Base-by-base conservation (phyloP, 495 filamentous ascomycete species). In the Daldinia grandis region DNA sequence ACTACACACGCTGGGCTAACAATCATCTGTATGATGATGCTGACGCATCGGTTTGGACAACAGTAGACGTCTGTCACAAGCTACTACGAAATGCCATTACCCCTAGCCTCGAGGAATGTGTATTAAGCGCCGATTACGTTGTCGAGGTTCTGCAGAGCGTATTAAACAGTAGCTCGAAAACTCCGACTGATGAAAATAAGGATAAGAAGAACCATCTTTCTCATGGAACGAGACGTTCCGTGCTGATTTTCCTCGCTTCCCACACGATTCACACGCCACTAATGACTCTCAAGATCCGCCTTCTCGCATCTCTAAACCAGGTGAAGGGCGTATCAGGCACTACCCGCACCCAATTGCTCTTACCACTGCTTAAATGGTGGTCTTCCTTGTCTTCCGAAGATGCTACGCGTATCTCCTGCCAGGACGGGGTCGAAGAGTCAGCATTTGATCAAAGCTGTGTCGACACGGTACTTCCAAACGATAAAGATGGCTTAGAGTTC, bases 51-150 rank as follows among this genome's bases (percentile, higher is more conserved):
- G 78, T 79, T 28, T 90, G 87, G 85, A 81, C 97, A n/a, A 79
- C 86, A 33, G 66, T 71, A 3, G 84, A 86, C 15, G 87, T 90
- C 49, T 80, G 78, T 2, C 76, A 84, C 19, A 86, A 87, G 54
- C 79, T 97, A 10, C 68, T 97, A 7, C 79, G 85, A 17, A 86
- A 84, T 19, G 80, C 90, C 25, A 76, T 98, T 33, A 74, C 92
- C 24, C 90, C 91, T 2, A 86, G 82, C 5, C 74, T 98, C 17
- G 94, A 97, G 74, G 94, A 97, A 78, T 94, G 89, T 71, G 84
- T 93, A 9, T 80, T 97, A 19, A 93, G 97, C 75, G 79, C 86
- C 5, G 85, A 81, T 35, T 85, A 94, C 44, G 79, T 95, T 25
- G 79, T 82, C 9, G 84, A 83, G 21, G 82, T 85, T 7, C 72